These are phyloP conservation scores for Saturnispora sekii DNA, from an alignment of 805 yeast species.

Conservation along the genomic window DNA sequence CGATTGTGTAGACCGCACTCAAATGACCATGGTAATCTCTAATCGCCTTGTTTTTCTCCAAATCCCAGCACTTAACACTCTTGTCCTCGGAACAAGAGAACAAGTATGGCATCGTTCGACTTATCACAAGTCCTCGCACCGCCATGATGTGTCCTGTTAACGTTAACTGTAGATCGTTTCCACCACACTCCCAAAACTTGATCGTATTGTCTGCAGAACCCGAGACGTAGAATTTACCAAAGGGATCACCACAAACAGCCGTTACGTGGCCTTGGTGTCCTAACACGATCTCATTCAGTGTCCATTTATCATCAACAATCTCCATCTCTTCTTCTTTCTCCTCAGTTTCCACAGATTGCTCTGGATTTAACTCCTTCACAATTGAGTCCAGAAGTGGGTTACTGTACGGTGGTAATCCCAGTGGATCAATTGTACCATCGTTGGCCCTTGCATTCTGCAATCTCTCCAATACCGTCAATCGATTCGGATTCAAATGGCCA, in stretches of 20 bases:
- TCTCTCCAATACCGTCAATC: no score
- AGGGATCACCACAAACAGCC: conserved; percentile 73
- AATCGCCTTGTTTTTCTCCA: conserved; percentile 72
- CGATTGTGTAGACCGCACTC: conserved; percentile 78
- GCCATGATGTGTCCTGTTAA: conserved; percentile 89
- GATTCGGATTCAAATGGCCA: neutral
- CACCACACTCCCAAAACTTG: conserved; percentile 83
- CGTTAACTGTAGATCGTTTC: conserved; percentile 59
- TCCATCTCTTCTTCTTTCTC: neutral
- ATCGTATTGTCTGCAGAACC: conserved; percentile 87
- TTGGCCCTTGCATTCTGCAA: no score
- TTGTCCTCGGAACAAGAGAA: conserved; percentile 93
- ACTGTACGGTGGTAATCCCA: neutral
- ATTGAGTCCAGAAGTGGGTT: neutral
- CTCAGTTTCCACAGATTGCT: neutral
- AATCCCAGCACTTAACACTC: conserved; percentile 90
- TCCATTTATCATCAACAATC: conserved; percentile 44
- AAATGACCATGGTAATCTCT: conserved; percentile 92
- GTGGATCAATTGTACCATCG: neutral
- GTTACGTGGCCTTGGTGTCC: conserved; percentile 95
- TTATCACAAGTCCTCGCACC: conserved; percentile 66
- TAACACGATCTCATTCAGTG: conserved; percentile 57
- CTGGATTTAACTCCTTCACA: neutral
- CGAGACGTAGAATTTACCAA: conserved; percentile 83
- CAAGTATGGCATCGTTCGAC: conserved; percentile 73